A percentile compares a stretch with the other conserved stretches of the same genome.
Evolutionary conservation across 495 filamentous ascomycete species (phyloP).

Genomic region (Talaromyces nanjingensis): DNA sequence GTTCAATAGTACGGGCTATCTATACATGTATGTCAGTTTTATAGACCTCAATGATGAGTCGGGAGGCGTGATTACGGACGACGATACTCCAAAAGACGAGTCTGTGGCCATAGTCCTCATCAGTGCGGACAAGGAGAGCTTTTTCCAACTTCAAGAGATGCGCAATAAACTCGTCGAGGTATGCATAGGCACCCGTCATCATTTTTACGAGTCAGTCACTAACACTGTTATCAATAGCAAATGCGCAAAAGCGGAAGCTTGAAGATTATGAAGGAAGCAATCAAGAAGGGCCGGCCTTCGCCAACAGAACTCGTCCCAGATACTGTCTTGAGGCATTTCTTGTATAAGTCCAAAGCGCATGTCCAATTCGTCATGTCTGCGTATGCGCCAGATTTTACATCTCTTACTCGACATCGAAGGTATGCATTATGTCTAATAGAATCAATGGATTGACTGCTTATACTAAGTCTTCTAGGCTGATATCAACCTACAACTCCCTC

Average conservation of each 20-base stretch:
- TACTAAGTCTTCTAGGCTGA: slow-evolving; percentile 41
- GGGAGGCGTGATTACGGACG: slow-evolving; percentile 22
- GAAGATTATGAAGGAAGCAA: slow-evolving; percentile 64
- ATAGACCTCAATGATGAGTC: slow-evolving; percentile 41
- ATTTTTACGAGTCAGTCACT: background rate
- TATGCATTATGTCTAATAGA: slow-evolving; percentile 13
- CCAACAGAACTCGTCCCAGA: slow-evolving; percentile 72
- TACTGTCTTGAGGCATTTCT: slow-evolving; percentile 76
- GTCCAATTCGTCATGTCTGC: slow-evolving; percentile 93
- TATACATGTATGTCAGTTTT: slow-evolving; percentile 99
- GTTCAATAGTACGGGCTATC: slow-evolving; percentile 95
- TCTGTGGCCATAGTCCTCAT: slow-evolving; percentile 90
- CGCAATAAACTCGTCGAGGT: slow-evolving; percentile 69
- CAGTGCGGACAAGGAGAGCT: slow-evolving; percentile 84
- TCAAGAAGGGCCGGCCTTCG: slow-evolving; percentile 60
- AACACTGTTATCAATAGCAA: slow-evolving; percentile 31
- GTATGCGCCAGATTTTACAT: slow-evolving; percentile 64
- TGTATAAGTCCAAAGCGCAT: slow-evolving; percentile 89
- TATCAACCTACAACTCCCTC: slow-evolving; percentile 77
- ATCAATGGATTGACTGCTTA: background rate
- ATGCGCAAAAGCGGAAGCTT: slow-evolving; percentile 71
- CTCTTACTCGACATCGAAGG: slow-evolving; percentile 58
- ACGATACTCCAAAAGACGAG: slow-evolving; percentile 49
- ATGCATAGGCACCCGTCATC: slow-evolving; percentile 8
- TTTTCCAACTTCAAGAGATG: slow-evolving; percentile 84